Conservation (phyloP, 179 eudicot species). For the Nepenthes alata region DNA sequence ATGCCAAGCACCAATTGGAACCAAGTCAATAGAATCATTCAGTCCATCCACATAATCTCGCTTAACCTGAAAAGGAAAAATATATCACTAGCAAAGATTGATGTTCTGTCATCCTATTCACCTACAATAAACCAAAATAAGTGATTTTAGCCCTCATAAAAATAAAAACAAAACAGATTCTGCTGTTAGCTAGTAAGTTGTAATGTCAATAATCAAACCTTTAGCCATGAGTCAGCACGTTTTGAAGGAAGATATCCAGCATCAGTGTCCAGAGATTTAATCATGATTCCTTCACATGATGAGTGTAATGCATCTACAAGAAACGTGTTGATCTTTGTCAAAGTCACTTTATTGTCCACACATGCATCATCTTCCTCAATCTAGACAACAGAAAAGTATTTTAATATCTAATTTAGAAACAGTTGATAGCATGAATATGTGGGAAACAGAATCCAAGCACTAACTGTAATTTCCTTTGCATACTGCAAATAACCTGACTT, state of each 20-base stretch:
- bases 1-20: slow-evolving; percentile 98
- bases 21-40: slow-evolving; percentile 85
- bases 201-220: slow-evolving; percentile 33
- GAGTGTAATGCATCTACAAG: slow-evolving; percentile 69
- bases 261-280: slow-evolving; percentile 81
- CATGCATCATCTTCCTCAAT: slow-evolving; percentile 72
- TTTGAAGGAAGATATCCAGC: slow-evolving; percentile 86
- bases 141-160: background rate
- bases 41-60: slow-evolving; percentile 88
- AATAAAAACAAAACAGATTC: background rate
- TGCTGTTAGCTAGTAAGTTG: too few species aligned
- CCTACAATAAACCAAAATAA: too few species aligned
- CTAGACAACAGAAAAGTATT: slow-evolving; percentile 24
- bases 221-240: slow-evolving; percentile 90
- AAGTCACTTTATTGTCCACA: slow-evolving; percentile 48
- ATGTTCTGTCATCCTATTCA: slow-evolving; percentile 2
- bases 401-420: background rate
- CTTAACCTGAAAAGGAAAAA: slow-evolving; percentile 52
- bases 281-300: slow-evolving; percentile 97
- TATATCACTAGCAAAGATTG: background rate
- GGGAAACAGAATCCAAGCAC: slow-evolving; percentile 2
- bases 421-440: background rate
- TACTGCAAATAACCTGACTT: slow-evolving; percentile 67
- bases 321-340: slow-evolving; percentile 52
- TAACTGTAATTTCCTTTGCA: slow-evolving; percentile 70